Percentiles rank a stretch among this genome's conserved stretches.
phyloP scores from a whole-genome alignment of 2,329 filamentous ascomycete genomes.

The Zymoseptoria crescenta region DNA sequence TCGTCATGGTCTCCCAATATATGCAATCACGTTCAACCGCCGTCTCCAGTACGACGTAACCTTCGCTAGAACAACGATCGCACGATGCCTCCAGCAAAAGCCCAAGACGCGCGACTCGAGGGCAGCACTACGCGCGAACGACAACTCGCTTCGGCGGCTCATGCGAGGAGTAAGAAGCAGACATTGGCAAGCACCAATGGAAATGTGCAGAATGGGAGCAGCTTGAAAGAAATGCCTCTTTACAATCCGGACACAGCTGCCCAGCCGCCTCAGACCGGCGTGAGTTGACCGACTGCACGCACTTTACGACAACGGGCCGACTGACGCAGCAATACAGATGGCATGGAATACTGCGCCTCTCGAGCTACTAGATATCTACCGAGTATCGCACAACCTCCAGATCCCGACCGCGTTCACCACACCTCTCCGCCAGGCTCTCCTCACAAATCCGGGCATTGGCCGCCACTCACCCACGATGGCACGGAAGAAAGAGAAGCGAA shows the following conservation, averaged over 20 bases:
- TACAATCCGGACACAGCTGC: conserved; percentile 19
- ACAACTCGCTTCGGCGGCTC: conserved; percentile 32
- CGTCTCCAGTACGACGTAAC: background rate
- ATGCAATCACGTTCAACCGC: background rate
- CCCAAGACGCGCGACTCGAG: conserved; percentile 33
- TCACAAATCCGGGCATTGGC: conserved; percentile 49
- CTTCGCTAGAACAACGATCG: background rate
- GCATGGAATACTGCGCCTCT: conserved; percentile 63
- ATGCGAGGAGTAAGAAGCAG: conserved; percentile 31
- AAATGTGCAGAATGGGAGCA: conserved; percentile 16
- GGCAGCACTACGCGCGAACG: conserved; percentile 35
- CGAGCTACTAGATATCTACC: conserved; percentile 64
- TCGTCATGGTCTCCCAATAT: background rate
- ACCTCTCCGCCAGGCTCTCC: conserved; percentile 44
- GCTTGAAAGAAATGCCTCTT: conserved; percentile 22
- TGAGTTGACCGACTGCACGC: background rate
- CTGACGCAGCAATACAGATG: conserved; percentile 32
- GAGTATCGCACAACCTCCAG: conserved; percentile 63
- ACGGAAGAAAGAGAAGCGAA: conserved; percentile 53
- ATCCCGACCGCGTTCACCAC: conserved; percentile 61
- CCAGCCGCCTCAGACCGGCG: background rate
- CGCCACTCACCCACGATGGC: conserved; percentile 69
- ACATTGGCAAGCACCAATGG: background rate
- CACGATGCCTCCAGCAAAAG: conserved; percentile 25
- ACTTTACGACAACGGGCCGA: background rate